These are phyloP conservation scores for Aspergillus aculeatus DNA, from an alignment of 2,329 filamentous ascomycete species.

Conservation along the genomic window DNA sequence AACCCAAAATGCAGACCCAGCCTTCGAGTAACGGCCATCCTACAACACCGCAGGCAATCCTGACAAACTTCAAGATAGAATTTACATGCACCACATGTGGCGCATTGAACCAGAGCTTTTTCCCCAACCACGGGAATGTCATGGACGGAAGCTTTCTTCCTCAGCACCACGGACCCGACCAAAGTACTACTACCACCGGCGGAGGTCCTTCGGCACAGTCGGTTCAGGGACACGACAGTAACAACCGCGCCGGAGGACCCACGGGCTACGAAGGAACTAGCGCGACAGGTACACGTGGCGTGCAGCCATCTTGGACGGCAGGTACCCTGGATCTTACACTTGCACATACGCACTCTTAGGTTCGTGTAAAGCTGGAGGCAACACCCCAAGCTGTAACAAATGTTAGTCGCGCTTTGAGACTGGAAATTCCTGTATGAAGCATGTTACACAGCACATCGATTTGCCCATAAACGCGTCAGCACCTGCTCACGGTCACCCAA, in stretches of 20 bases:
- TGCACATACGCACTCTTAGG: conserved; percentile 21
- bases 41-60: conserved; percentile 29
- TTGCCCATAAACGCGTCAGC: background rate
- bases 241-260: conserved; percentile 20
- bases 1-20: conserved; percentile 26
- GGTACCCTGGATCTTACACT: conserved; percentile 31
- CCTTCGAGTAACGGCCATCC: conserved; percentile 26
- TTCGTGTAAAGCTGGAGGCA: conserved; percentile 6
- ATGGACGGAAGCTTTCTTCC: conserved; percentile 30
- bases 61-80: conserved; percentile 42
- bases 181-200: conserved; percentile 19
- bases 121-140: conserved; percentile 39
- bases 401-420: background rate
- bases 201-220: conserved; percentile 18
- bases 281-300: conserved; percentile 24
- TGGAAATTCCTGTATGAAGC: background rate
- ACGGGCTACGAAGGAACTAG: conserved; percentile 24
- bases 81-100: conserved; percentile 42
- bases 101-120: conserved; percentile 39
- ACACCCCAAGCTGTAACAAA: background rate
- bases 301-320: conserved; percentile 29
- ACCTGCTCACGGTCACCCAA: background rate
- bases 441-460: background rate
- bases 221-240: conserved; percentile 18
- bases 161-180: conserved; percentile 24